These are phyloP conservation scores for Fraxinus americana DNA, from an alignment of 257 asterid species.

Conservation along the genomic window DNA sequence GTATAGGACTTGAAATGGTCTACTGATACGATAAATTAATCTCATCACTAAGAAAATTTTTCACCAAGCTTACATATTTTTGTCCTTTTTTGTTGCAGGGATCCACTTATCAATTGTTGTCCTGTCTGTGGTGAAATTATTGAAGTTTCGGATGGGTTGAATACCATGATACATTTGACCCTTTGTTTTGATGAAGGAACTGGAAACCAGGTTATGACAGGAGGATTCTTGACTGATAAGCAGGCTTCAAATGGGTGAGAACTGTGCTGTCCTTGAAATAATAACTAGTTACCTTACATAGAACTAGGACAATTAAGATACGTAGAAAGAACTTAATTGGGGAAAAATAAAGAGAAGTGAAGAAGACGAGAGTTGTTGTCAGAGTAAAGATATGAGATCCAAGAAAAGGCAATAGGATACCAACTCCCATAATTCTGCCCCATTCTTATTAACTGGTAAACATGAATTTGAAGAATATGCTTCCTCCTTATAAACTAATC, in stretches of 20 bases:
- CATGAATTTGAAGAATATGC: constrained; percentile 10
- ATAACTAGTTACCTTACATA: constrained; percentile 23
- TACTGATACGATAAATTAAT: not conserved
- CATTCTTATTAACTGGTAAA: constrained; percentile 12
- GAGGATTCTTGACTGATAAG: constrained; percentile 97
- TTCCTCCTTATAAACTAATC: constrained; percentile 20
- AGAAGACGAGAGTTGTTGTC: constrained; percentile 1
- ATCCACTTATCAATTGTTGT: constrained; percentile 85
- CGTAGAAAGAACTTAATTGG: not conserved
- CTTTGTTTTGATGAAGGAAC: constrained; percentile 98
- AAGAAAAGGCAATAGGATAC: constrained; percentile 7
- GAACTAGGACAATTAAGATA: constrained; percentile 7
- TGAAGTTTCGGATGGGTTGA: constrained; percentile 74
- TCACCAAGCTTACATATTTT: constrained; percentile 15
- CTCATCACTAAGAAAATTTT: not conserved
- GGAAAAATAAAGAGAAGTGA: constrained; percentile 15
- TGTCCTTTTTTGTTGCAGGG: constrained; percentile 52
- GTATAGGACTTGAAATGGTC: not conserved
- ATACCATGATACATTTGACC: constrained; percentile 83
- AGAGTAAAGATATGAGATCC: constrained; percentile 24
- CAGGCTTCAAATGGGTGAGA: constrained; percentile 95
- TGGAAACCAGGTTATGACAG: constrained; percentile 94
- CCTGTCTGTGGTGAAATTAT: constrained; percentile 96
- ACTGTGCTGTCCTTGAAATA: constrained; percentile 23
- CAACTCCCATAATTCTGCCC: constrained; percentile 11